Conservation (phyloP, 1,284 basidiomycete species). For the Lentinus polychrous region DNA sequence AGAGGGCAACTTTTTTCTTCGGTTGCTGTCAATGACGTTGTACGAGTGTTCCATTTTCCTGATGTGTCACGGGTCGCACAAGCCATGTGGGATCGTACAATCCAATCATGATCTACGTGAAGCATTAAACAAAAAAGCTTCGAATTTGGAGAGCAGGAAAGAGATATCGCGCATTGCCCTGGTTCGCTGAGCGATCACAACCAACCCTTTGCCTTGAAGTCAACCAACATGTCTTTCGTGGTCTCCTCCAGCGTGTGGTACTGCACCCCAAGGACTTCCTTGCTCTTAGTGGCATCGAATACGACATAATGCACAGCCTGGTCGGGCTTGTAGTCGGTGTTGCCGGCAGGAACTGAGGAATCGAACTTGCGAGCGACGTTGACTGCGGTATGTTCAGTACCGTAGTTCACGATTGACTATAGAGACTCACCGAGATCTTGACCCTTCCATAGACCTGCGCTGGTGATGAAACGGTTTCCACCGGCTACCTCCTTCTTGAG, state of each 20-base stretch:
- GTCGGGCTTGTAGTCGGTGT: conserved; percentile 13
- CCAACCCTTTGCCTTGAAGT: conserved; percentile 25
- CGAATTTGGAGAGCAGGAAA: no score
- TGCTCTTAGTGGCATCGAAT: conserved; percentile 30
- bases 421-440: background rate
- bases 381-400: conserved; percentile 8
- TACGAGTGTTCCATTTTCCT: no score
- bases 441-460: conserved; percentile 14
- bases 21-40: no score
- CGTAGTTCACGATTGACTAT: background rate
- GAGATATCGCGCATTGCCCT: no score
- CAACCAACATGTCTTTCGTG: conserved; percentile 31
- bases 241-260: conserved; percentile 36
- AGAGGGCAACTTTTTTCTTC: no score
- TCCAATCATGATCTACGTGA: no score
- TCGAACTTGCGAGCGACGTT: conserved; percentile 12
- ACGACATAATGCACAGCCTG: conserved; percentile 17
- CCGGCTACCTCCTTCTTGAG: conserved; percentile 22
- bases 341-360: conserved; percentile 13
- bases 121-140: no score
- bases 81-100: no score
- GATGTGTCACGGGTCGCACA: no score
- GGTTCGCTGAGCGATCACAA: background rate
- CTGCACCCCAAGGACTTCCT: conserved; percentile 36
- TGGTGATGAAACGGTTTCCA: conserved; percentile 14